Base-by-base conservation (phyloP, 306 rosid species). In the Mucuna pruriens region DNA sequence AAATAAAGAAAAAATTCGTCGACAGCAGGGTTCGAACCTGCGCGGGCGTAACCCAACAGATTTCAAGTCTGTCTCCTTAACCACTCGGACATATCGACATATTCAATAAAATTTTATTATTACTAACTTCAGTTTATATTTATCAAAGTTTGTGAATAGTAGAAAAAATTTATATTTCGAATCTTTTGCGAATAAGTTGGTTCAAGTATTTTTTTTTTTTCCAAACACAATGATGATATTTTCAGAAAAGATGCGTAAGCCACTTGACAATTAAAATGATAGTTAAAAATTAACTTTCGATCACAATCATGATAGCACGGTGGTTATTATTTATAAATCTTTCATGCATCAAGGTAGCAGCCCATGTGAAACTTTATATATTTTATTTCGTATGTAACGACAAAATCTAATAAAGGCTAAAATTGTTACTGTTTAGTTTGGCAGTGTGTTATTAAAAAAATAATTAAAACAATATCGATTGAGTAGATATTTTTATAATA, bases 11-110 rank as follows among this genome's bases (percentile, higher is more conserved):
- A 29, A 29, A 29, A 29, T 29, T 29, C 77, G 78, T 73, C 51
- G 66, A 73, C 78, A 52, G 78, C 36, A 34, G 78, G 78, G 51
- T 51, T 73, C 66, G 66, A 73, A 73, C 78, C 78, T 73, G 66
- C 48, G 65, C 64, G 34, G 44, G 25, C 61, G 31, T 29, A 29
- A 3, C 31, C 31, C 31, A 29, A 29, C 61, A 46, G 73, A 66
- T 39, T 66, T 66, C 73, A 20, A 66, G 52, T 66, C 73, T 66
- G 19, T 66, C 73, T 66, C 52, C 67, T 61, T 61, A 61, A 61
- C 67, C 67, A 61, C 40, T 61, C 22, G 40, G 67, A 61, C 67
- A 61, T 61, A 61, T 61, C 40, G 46, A n/a, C n/a, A n/a, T n/a
- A n/a, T n/a, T n/a, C n/a, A n/a, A n/a, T n/a, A n/a, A n/a, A n/a